Evolutionary conservation across 176 grass and related monocot genomes (phyloP).

Genomic region (Poa pratensis): DNA sequence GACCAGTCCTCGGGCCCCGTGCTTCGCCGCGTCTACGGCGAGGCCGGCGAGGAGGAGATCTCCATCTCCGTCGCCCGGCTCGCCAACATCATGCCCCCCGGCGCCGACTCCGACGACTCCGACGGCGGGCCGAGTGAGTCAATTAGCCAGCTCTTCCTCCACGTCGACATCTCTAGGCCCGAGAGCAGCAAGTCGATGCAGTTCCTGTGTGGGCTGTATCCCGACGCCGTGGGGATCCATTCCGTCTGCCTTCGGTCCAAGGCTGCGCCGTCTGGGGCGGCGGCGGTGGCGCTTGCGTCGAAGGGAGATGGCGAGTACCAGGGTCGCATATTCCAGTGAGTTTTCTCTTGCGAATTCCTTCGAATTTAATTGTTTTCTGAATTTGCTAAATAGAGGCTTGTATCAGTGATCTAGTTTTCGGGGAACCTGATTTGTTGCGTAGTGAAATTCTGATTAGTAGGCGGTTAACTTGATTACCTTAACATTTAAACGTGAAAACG

Average conservation of each 20-base stretch:
- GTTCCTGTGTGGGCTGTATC: conserved; percentile 91
- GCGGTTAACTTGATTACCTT: neutral
- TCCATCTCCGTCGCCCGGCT: conserved; percentile 89
- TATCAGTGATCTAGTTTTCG: neutral
- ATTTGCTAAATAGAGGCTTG: neutral
- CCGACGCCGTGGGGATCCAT: conserved; percentile 87
- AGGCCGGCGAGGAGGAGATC: conserved; percentile 82
- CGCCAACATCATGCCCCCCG: conserved; percentile 69
- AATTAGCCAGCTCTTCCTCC: conserved; percentile 85
- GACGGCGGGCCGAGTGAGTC: conserved; percentile 53
- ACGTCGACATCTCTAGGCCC: conserved; percentile 80
- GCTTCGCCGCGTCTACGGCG: conserved; percentile 62
- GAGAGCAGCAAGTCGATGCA: conserved; percentile 73
- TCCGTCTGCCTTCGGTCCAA: conserved; percentile 87
- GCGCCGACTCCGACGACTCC: conserved; percentile 47
- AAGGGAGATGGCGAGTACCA: conserved; percentile 53
- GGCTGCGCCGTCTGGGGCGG: conserved; percentile 29
- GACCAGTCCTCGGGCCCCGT: conserved; percentile 71
- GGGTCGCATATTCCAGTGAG: conserved; percentile 95
- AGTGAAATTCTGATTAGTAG: conserved; percentile 2
- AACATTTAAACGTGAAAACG: neutral
- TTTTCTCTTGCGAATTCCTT: conserved; percentile 32
- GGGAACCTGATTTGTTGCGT: conserved; percentile 9
- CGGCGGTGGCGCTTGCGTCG: neutral
- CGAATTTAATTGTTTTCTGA: neutral